Conservation (phyloP, 257 asterid species). For the Parsonsia alboflavescens region DNA sequence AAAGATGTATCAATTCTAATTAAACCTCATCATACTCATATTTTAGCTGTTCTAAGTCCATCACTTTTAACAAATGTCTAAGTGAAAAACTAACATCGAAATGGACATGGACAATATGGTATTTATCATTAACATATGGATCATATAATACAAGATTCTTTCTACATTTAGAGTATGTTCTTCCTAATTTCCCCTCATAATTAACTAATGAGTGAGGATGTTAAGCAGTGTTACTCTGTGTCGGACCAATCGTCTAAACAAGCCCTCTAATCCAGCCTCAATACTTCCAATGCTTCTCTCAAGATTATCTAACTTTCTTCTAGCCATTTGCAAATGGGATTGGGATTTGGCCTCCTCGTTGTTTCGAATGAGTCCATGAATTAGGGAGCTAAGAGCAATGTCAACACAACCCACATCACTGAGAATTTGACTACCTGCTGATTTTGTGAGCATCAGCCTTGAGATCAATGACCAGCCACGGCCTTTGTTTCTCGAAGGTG, state of each 20-base stretch:
- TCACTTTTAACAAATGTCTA: no score
- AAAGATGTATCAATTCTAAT: no score
- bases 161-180: neutral
- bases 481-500: slow-evolving; percentile 30
- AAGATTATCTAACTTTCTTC: slow-evolving; percentile 31
- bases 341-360: slow-evolving; percentile 13
- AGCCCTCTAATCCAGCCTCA: slow-evolving; percentile 30
- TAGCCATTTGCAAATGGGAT: slow-evolving; percentile 30
- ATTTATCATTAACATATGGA: neutral
- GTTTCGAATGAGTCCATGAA: slow-evolving; percentile 26
- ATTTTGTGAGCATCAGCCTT: slow-evolving; percentile 34
- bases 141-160: neutral
- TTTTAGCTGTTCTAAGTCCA: no score
- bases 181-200: neutral
- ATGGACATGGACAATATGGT: neutral
- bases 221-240: slow-evolving; percentile 36
- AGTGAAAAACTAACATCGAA: neutral
- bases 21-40: no score
- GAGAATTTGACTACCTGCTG: slow-evolving; percentile 9
- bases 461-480: slow-evolving; percentile 35
- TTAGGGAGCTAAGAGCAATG: slow-evolving; percentile 21
- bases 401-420: slow-evolving; percentile 42
- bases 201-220: slow-evolving; percentile 14
- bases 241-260: slow-evolving; percentile 29
- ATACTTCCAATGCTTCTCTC: slow-evolving; percentile 22